These are phyloP conservation scores for Alternaria brassicicola DNA, from an alignment of 2,329 filamentous ascomycete species.

Conservation along the genomic window DNA sequence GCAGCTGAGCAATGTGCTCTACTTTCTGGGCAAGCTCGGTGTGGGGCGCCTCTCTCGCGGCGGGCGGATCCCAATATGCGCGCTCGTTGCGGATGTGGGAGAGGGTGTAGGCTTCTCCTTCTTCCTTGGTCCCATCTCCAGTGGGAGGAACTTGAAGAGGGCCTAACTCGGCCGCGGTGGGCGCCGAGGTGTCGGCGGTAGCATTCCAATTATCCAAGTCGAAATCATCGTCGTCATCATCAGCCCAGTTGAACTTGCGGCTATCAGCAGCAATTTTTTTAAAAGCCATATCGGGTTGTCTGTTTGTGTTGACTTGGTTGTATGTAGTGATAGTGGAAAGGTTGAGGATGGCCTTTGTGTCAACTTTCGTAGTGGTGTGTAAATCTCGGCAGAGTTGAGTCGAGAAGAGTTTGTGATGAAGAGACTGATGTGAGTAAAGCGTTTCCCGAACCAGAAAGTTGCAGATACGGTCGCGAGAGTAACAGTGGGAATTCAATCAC, in stretches of 20 bases:
- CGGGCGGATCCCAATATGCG: background rate
- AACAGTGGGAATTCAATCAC: background rate
- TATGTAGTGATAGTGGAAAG: background rate
- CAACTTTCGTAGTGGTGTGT: background rate
- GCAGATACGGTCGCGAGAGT: background rate
- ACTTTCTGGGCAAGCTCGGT: background rate
- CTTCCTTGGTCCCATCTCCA: background rate
- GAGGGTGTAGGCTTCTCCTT: background rate
- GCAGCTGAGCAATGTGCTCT: background rate
- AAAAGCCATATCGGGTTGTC: conserved; percentile 9
- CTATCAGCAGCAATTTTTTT: background rate
- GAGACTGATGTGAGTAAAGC: background rate
- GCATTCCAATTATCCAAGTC: conserved; percentile 19
- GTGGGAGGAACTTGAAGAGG: conserved; percentile 9
- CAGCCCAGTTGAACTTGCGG: conserved; percentile 25
- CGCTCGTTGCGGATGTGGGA: background rate
- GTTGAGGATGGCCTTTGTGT: background rate
- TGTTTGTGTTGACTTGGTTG: background rate
- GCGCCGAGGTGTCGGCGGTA: conserved; percentile 20
- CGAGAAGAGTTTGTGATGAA: background rate
- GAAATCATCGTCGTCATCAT: conserved; percentile 35
- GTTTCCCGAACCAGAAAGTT: background rate
- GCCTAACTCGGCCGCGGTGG: conserved; percentile 7
- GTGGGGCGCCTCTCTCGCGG: background rate
- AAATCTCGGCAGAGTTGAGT: background rate